These are phyloP conservation scores for Theileria equi DNA, from an alignment of 169 alveolate genomes.

Conservation along the genomic window DNA sequence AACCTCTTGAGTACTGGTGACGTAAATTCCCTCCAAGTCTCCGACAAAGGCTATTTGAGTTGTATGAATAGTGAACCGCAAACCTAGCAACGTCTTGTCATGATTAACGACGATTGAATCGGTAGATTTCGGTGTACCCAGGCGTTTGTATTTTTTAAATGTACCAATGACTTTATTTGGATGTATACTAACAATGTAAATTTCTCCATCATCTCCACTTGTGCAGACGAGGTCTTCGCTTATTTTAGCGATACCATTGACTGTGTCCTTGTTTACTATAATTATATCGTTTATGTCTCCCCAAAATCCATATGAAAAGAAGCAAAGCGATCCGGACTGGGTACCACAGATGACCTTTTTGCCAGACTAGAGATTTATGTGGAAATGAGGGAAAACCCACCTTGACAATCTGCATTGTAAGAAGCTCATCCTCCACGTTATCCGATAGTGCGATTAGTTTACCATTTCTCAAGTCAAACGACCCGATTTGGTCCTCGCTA, in stretches of 20 bases:
- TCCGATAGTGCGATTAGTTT: conserved; percentile 50
- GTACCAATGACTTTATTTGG: conserved; percentile 48
- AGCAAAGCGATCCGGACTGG: conserved; percentile 45
- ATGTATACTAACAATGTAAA: conserved; percentile 13
- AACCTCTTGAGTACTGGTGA: conserved; percentile 20
- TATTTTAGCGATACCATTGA: conserved; percentile 32
- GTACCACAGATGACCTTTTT: conserved; percentile 57
- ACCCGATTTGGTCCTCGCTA: conserved; percentile 56
- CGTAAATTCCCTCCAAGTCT: conserved; percentile 33
- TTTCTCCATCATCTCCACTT: conserved; percentile 51
- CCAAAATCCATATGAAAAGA: conserved; percentile 58
- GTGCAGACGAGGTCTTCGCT: conserved; percentile 31
- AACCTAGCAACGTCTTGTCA: conserved; percentile 15
- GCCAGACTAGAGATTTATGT: not conserved
- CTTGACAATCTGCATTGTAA: conserved; percentile 15
- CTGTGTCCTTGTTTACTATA: conserved; percentile 20
- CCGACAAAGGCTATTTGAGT: conserved; percentile 34
- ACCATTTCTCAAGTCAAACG: conserved; percentile 32
- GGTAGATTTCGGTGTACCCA: conserved; percentile 3
- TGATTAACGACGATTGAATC: conserved; percentile 35
- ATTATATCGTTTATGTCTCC: conserved; percentile 53
- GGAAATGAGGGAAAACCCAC: not conserved
- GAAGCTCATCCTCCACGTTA: conserved; percentile 49
- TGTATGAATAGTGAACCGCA: not conserved
- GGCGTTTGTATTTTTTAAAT: not conserved